These are phyloP conservation scores for Ajuga reptans DNA, from an alignment of 305 asterid genomes.

Conservation along the genomic window DNA sequence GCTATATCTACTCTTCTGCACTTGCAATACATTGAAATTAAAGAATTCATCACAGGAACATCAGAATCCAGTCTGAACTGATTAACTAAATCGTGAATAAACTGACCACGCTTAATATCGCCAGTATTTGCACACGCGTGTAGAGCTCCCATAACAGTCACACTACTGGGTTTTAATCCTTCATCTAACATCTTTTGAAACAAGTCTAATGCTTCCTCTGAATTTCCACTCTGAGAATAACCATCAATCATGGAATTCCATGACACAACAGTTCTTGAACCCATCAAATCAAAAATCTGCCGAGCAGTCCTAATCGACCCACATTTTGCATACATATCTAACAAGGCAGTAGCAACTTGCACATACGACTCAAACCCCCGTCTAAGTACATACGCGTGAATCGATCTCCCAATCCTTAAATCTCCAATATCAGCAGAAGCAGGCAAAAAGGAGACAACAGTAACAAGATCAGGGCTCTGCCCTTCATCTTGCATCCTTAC, in stretches of 20 bases:
- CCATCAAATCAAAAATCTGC: constrained; percentile 41
- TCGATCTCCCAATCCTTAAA: constrained; percentile 45
- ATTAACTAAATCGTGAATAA: constrained; percentile 45
- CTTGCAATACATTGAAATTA: constrained; percentile 90
- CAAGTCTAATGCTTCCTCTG: constrained; percentile 58
- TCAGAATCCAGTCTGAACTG: constrained; percentile 42
- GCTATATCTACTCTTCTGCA: constrained; percentile 66
- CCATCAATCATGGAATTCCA: constrained; percentile 90
- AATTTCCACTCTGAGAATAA: constrained; percentile 62
- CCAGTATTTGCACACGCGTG: constrained; percentile 61
- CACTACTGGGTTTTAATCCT: constrained; percentile 60
- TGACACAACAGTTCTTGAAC: constrained; percentile 72
- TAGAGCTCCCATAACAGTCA: constrained; percentile 74
- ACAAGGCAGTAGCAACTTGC: constrained; percentile 45
- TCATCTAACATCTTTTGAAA: constrained; percentile 57
- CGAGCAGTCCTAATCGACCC: constrained; percentile 47
- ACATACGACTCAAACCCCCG: constrained; percentile 46
- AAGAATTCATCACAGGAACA: constrained; percentile 60
- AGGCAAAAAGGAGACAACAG: constrained; percentile 68
- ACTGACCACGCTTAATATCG: constrained; percentile 53
- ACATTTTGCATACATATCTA: constrained; percentile 63
- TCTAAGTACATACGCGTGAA: constrained; percentile 57
- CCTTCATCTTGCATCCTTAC: constrained; percentile 53
- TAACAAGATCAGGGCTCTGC: constrained; percentile 51
- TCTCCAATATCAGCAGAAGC: constrained; percentile 45